Evolutionary conservation across 306 rosid species (phyloP).

Genomic region (Prunus mume): DNA sequence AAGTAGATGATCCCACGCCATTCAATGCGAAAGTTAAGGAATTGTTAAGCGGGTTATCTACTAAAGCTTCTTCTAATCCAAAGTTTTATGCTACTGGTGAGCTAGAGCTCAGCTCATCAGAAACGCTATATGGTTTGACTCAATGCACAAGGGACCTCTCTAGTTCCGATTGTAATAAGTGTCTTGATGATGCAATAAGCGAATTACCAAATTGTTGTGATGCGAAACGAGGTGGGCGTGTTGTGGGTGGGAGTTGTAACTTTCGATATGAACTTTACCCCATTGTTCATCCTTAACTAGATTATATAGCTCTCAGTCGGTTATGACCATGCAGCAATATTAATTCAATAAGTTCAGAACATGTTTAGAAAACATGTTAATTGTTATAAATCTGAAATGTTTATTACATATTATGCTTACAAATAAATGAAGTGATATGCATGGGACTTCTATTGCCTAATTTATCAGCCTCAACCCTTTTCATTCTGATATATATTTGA

Average conservation of each 20-base stretch:
- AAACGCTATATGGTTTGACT: constrained; percentile 30
- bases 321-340: no score
- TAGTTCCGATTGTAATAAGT: constrained; percentile 24
- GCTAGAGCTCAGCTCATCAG: not conserved
- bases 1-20: constrained; percentile 6
- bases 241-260: constrained; percentile 36
- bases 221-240: constrained; percentile 36
- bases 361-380: no score
- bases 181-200: constrained; percentile 28
- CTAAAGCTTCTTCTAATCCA: not conserved
- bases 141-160: constrained; percentile 34
- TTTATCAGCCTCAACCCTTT: no score
- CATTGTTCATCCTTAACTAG: constrained; percentile 15
- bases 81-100: constrained; percentile 24
- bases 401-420: no score
- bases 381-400: no score
- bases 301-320: no score
- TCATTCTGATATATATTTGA: no score
- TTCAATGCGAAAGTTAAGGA: constrained; percentile 23
- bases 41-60: constrained; percentile 15
- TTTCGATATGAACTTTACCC: constrained; percentile 38
- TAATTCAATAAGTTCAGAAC: no score
- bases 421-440: no score
- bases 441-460: no score
- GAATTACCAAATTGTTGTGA: constrained; percentile 28